Conservation (phyloP, 768 basidiomycete genomes). For the Flagelloscypha sp. region DNA sequence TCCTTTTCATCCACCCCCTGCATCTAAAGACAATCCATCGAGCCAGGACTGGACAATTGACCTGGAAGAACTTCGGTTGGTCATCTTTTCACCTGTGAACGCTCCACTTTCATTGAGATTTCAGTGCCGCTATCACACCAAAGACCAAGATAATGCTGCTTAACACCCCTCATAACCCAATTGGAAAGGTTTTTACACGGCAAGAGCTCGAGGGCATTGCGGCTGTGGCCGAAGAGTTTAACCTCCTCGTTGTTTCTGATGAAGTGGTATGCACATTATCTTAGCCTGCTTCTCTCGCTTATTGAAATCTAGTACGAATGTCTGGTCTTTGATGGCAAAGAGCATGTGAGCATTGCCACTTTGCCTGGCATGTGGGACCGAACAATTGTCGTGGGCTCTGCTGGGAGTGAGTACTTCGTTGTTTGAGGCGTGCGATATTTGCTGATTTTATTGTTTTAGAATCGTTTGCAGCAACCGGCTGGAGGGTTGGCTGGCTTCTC, state of each 20-base stretch:
- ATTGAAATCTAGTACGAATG: constrained; percentile 69
- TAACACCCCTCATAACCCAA: constrained; percentile 95
- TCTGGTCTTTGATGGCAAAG: constrained; percentile 78
- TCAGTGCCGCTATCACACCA: constrained; percentile 73
- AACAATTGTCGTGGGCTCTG: constrained; percentile 93
- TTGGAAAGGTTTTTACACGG: constrained; percentile 93
- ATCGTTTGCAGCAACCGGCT: constrained; percentile 94
- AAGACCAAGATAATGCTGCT: constrained; percentile 92
- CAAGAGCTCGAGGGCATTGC: constrained; percentile 82
- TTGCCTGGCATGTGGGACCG: constrained; percentile 99
- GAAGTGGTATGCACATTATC: constrained; percentile 69
- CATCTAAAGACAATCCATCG: constrained; percentile 35
- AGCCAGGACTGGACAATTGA: constrained; percentile 87
- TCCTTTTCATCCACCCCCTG: constrained; percentile 81
- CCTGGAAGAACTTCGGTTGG: constrained; percentile 77
- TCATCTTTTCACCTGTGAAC: constrained; percentile 1
- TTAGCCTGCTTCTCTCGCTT: not conserved
- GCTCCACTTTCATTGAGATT: constrained; percentile 7
- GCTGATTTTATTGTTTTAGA: constrained; percentile 38
- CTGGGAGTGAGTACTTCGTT: constrained; percentile 60
- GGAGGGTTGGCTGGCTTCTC: constrained; percentile 96
- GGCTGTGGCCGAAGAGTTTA: constrained; percentile 80
- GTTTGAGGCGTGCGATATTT: not conserved
- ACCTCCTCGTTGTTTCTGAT: constrained; percentile 88
- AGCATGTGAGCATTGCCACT: constrained; percentile 87